These are phyloP conservation scores for Colletotrichum acutatum DNA, from an alignment of 2,329 filamentous ascomycete species.

Conservation along the genomic window DNA sequence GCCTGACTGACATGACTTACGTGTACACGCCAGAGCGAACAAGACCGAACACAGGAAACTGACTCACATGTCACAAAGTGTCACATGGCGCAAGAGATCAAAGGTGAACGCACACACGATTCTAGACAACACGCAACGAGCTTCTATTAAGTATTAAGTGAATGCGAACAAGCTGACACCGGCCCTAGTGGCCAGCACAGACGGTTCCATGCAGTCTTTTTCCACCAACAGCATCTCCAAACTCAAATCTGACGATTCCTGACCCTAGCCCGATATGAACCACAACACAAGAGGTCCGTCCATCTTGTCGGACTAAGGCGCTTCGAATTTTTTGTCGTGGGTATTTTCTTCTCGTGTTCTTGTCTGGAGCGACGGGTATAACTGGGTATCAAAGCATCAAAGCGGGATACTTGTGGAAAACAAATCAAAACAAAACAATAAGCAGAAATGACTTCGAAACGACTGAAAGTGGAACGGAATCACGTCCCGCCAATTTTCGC, in stretches of 20 bases:
- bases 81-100: not conserved
- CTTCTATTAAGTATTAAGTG: conserved; percentile 56
- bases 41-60: not conserved
- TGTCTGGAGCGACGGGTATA: conserved; percentile 43
- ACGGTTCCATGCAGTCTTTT: conserved; percentile 29
- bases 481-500: conserved; percentile 27
- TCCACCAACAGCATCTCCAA: conserved; percentile 35
- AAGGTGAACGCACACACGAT: not conserved
- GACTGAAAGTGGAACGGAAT: conserved; percentile 29
- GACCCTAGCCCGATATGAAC: conserved; percentile 34
- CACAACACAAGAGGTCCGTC: conserved; percentile 33
- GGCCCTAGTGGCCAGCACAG: conserved; percentile 36
- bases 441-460: conserved; percentile 39
- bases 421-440: conserved; percentile 36
- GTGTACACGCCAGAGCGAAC: conserved; percentile 4
- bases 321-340: conserved; percentile 40
- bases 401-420: conserved; percentile 39
- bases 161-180: conserved; percentile 39
- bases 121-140: conserved; percentile 45
- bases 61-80: not conserved
- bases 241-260: conserved; percentile 35
- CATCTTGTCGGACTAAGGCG: conserved; percentile 34
- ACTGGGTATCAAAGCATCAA: conserved; percentile 51
- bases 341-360: conserved; percentile 40
- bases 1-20: not conserved